Conservation (phyloP, 345 rosid species). For the Camelina neglecta region DNA sequence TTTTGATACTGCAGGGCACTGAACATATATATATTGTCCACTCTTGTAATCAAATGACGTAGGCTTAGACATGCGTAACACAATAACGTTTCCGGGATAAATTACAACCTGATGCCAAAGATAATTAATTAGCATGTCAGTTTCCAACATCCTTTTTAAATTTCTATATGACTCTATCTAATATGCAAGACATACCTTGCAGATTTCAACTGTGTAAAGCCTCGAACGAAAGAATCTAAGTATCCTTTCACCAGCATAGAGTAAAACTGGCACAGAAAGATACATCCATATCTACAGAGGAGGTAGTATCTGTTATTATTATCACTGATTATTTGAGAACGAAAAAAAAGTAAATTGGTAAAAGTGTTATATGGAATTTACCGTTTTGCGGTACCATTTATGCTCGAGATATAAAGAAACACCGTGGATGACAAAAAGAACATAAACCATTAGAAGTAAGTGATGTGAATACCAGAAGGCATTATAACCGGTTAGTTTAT, state of each 20-base stretch:
- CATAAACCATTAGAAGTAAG: slow-evolving; percentile 70
- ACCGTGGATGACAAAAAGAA: slow-evolving; percentile 78
- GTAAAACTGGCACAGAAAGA: slow-evolving; percentile 77
- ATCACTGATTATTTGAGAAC: neutral
- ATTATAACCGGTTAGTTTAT: slow-evolving; percentile 91
- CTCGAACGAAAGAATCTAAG: slow-evolving; percentile 93
- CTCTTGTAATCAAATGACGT: slow-evolving; percentile 73
- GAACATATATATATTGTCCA: slow-evolving; percentile 79
- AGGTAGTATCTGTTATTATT: slow-evolving; percentile 11
- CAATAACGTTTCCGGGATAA: slow-evolving; percentile 48
- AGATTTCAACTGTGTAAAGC: slow-evolving; percentile 68
- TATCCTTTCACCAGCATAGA: slow-evolving; percentile 87
- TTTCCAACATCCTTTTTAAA: no score
- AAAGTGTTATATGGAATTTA: slow-evolving; percentile 37
- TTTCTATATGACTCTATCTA: no score
- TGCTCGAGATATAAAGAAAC: slow-evolving; percentile 70
- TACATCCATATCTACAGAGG: slow-evolving; percentile 88
- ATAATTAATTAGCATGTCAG: no score
- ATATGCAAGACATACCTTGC: slow-evolving; percentile 53
- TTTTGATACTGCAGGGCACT: slow-evolving; percentile 70
- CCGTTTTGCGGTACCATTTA: slow-evolving; percentile 84
- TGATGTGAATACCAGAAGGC: slow-evolving; percentile 99
- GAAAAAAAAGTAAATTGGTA: neutral
- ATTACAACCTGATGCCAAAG: slow-evolving; percentile 39
- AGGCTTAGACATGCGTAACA: slow-evolving; percentile 72